Evolutionary conservation across 495 filamentous ascomycete genomes (phyloP), one percentile per base, ranked within the genome.

Genomic region (Neurospora sp.): DNA sequence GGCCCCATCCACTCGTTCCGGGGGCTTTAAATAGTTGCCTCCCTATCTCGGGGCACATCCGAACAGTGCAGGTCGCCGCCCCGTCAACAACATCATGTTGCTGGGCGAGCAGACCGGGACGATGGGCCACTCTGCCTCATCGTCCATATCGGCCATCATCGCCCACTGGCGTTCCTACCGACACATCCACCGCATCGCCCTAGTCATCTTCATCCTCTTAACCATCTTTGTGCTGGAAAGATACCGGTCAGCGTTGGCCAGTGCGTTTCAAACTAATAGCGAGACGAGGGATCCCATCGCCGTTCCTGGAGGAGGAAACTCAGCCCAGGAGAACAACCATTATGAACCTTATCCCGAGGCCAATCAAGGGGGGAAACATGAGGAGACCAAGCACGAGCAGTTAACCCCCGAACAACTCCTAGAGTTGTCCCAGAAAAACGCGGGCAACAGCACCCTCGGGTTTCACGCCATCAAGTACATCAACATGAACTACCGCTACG

Each of bases 401-500:
- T 23, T 54, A 2, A 27, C 48, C 1, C 20, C 20, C 1, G 20
- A 54, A 54, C 4, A 54, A 54, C 48, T 54, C 20, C 48, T 54
- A 20, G 46, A 69, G 2, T 38, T 44, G 39, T 76, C 75, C 16
- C 75, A 75, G 10, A 11, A 40, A 3, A 38, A 44, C 12, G 76
- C 76, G 16, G 76, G 75, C n/a, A 77, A 77, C 72, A 71, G 71
- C 38, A 76, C 76, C 18, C 72, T 77, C 23, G 76, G 76, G 20
- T 77, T 77, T 41, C 71, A 77, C 39, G 31, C 59, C 16, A 77
- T 77, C 38, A 71, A 71, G 20, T 77, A 76, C 69, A 38, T 77
- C 69, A 77, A 77, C 72, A 76, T 77, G 71, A 72, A 76, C 59
- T 41, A 69, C 11, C 76, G 76, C n/a, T 76, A 71, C 70, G 76